Conservation (phyloP, 2,329 filamentous ascomycete genomes). For the Phaeosphaeria sp. region DNA sequence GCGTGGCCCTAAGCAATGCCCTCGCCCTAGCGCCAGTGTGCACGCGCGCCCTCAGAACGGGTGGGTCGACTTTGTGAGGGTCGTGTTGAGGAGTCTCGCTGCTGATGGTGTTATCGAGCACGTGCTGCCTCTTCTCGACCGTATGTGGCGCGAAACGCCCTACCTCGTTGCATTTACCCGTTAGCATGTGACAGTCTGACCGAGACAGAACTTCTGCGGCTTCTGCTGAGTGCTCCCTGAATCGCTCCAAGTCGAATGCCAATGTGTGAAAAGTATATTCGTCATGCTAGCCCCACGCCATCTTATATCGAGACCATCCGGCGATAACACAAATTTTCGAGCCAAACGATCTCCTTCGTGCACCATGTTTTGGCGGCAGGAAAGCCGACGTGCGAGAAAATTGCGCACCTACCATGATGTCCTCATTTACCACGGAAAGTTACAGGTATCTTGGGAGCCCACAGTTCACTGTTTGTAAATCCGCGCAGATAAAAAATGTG, state of each 20-base stretch:
- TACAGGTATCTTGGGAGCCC: too few species aligned
- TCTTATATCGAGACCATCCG: too few species aligned
- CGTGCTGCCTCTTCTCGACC: constrained; percentile 12
- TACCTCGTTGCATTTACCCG: not conserved
- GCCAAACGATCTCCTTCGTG: not conserved
- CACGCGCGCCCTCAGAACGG: constrained; percentile 18
- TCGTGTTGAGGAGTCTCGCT: constrained; percentile 5
- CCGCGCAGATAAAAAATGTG: too few species aligned
- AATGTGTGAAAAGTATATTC: not conserved
- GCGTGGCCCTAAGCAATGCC: constrained; percentile 28
- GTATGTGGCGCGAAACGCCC: not conserved
- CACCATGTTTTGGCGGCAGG: not conserved
- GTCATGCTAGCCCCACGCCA: not conserved
- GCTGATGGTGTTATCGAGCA: constrained; percentile 15
- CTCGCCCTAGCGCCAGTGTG: constrained; percentile 12
- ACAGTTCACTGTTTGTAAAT: too few species aligned
- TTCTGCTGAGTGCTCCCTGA: not conserved
- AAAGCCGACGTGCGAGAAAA: too few species aligned
- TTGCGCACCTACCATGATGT: too few species aligned
- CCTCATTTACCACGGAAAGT: too few species aligned
- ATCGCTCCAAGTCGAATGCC: too few species aligned
- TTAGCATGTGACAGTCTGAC: not conserved
- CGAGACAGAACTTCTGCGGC: not conserved
- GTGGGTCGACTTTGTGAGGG: constrained; percentile 11
- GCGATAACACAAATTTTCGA: not conserved